Evolutionary conservation across 2,329 filamentous ascomycete genomes (phyloP).

Genomic region (Emergomyces pasteurianus): DNA sequence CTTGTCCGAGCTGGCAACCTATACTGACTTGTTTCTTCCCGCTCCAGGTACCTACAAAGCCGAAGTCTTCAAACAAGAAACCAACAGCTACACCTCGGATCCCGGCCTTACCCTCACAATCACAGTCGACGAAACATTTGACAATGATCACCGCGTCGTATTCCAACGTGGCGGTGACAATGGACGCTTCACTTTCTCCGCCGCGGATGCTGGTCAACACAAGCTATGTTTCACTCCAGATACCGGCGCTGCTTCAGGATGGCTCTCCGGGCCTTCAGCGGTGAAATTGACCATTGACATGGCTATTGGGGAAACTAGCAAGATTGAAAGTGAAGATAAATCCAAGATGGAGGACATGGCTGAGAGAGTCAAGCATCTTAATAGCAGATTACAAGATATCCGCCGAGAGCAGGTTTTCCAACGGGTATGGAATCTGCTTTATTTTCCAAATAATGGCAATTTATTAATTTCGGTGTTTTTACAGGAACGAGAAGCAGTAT

Average conservation of each 20-base stretch:
- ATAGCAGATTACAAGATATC: conserved; percentile 75
- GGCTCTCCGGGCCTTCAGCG: conserved; percentile 63
- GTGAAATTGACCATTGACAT: conserved; percentile 80
- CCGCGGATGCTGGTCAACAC: conserved; percentile 90
- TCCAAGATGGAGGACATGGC: conserved; percentile 83
- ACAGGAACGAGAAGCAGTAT: conserved; percentile 93
- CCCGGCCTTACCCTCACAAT: conserved; percentile 73
- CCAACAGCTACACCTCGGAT: conserved; percentile 58
- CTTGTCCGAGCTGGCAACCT: not conserved
- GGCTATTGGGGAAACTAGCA: conserved; percentile 85
- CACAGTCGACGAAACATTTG: conserved; percentile 90
- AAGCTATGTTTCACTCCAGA: conserved; percentile 88
- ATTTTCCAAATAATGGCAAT: conserved; percentile 6
- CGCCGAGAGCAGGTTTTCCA: conserved; percentile 94
- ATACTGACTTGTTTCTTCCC: conserved; percentile 3
- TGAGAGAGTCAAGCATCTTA: conserved; percentile 78
- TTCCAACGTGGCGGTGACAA: conserved; percentile 63
- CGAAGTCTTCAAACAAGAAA: conserved; percentile 66
- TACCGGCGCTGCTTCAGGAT: conserved; percentile 51
- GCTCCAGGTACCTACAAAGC: conserved; percentile 67
- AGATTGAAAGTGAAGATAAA: conserved; percentile 91
- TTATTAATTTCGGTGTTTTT: conserved; percentile 1
- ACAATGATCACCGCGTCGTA: conserved; percentile 94
- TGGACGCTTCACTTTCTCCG: conserved; percentile 90
- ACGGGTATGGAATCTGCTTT: conserved; percentile 45